Evolutionary conservation across 345 rosid species (phyloP).

Genomic region (Cardamine resedifolia): DNA sequence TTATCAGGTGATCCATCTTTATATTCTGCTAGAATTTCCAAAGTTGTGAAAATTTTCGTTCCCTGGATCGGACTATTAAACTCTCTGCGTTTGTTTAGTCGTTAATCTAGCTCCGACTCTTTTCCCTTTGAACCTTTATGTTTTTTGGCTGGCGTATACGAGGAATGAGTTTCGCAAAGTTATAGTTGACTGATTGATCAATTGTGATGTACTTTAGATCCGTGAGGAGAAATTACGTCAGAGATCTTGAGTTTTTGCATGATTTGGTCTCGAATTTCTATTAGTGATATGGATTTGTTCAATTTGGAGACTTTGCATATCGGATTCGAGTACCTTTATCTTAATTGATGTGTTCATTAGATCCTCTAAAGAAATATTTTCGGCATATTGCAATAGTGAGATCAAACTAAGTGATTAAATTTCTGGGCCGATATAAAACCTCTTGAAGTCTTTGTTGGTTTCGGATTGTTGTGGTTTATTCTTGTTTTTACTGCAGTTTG

Average conservation of each 20-base stretch:
- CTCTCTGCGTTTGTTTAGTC: not conserved
- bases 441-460: not conserved
- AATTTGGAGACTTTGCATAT: not conserved
- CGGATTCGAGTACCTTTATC: conserved; percentile 7
- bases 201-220: conserved; percentile 29
- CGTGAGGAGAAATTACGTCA: conserved; percentile 3
- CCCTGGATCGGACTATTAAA: conserved; percentile 3
- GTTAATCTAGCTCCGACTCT: not conserved
- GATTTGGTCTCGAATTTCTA: not conserved
- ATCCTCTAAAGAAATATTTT: not conserved
- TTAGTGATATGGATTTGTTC: not conserved
- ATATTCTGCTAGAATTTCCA: not conserved
- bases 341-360: conserved; percentile 6
- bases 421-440: not conserved
- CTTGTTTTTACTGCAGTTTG: not conserved
- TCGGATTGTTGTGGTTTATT: not conserved
- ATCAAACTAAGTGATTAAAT: not conserved
- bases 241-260: not conserved
- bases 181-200: conserved; percentile 33
- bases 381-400: not conserved
- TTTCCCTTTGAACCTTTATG: not conserved
- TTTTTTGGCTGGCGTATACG: not conserved
- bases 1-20: conserved; percentile 29
- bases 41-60: not conserved
- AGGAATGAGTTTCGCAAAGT: not conserved